Conservation (phyloP, 1,139 yeast genomes). For the Suhomyces chickasaworum region DNA sequence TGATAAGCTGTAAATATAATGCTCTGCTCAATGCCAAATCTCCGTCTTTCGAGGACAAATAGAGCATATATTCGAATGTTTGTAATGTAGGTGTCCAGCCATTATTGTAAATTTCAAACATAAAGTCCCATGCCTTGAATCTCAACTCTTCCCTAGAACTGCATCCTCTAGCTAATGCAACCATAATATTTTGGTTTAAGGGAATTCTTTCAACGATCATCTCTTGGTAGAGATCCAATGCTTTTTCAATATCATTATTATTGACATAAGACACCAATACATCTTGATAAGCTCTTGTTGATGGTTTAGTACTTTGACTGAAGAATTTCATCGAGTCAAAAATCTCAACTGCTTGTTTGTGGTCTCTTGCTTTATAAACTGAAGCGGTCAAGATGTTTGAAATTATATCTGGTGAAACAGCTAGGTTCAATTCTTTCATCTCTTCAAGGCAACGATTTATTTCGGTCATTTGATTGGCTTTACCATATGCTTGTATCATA, state of each 20-base stretch:
- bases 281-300: slow-evolving; percentile 64
- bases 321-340: slow-evolving; percentile 87
- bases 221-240: slow-evolving; percentile 75
- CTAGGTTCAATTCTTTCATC: slow-evolving; percentile 52
- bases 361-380: slow-evolving; percentile 54
- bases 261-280: slow-evolving; percentile 68
- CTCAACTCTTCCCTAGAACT: slow-evolving; percentile 51
- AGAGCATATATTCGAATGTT: slow-evolving; percentile 69
- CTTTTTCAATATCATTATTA: slow-evolving; percentile 66
- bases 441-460: slow-evolving; percentile 43
- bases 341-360: slow-evolving; percentile 64
- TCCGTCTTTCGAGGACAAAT: slow-evolving; percentile 75
- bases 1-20: slow-evolving; percentile 57
- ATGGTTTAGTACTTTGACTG: slow-evolving; percentile 66
- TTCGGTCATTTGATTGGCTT: slow-evolving; percentile 30
- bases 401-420: slow-evolving; percentile 61
- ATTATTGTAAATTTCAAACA: slow-evolving; percentile 62
- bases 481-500: slow-evolving; percentile 46
- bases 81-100: slow-evolving; percentile 52
- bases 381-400: slow-evolving; percentile 69
- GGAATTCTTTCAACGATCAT: slow-evolving; percentile 44
- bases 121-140: slow-evolving; percentile 73
- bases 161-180: slow-evolving; percentile 76
- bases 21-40: slow-evolving; percentile 78
- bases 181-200: slow-evolving; percentile 51